A percentile compares a stretch with the other conserved stretches of the same genome.
phyloP scores from a whole-genome alignment of 495 filamentous ascomycete species.

The Glonium stellatum region DNA sequence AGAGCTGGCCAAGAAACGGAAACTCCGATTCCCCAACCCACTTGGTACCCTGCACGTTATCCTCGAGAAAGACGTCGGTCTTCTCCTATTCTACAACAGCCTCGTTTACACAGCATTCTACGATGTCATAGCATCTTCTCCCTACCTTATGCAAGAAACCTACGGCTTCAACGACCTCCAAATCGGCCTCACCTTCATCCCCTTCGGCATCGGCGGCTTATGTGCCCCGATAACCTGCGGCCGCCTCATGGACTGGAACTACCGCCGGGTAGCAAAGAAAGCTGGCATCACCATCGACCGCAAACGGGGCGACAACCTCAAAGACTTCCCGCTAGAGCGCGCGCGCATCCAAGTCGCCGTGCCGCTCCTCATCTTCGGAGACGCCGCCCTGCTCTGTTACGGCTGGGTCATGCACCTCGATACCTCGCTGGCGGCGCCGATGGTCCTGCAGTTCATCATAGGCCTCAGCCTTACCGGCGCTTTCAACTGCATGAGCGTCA shows the following conservation, averaged over 20 bases:
- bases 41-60: conserved; percentile 59
- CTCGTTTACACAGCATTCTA: conserved; percentile 53
- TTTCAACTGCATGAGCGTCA: conserved; percentile 46
- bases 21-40: conserved; percentile 63
- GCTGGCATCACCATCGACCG: conserved; percentile 33
- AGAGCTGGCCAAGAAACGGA: conserved; percentile 38
- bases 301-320: conserved; percentile 34
- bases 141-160: conserved; percentile 52
- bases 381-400: conserved; percentile 31
- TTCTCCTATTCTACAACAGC: conserved; percentile 51
- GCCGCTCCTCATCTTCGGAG: conserved; percentile 26
- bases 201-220: conserved; percentile 28
- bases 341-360: conserved; percentile 38
- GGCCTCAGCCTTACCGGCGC: conserved; percentile 50
- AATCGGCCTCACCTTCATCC: conserved; percentile 51
- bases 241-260: conserved; percentile 38
- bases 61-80: conserved; percentile 55
- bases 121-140: conserved; percentile 51
- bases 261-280: conserved; percentile 39
- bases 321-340: conserved; percentile 47
- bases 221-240: conserved; percentile 23
- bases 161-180: conserved; percentile 63
- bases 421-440: conserved; percentile 28
- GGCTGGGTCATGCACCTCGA: conserved; percentile 37
- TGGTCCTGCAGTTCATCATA: conserved; percentile 55